phyloP scores from a whole-genome alignment of 768 basidiomycete species.

The Harrya chromipes region DNA sequence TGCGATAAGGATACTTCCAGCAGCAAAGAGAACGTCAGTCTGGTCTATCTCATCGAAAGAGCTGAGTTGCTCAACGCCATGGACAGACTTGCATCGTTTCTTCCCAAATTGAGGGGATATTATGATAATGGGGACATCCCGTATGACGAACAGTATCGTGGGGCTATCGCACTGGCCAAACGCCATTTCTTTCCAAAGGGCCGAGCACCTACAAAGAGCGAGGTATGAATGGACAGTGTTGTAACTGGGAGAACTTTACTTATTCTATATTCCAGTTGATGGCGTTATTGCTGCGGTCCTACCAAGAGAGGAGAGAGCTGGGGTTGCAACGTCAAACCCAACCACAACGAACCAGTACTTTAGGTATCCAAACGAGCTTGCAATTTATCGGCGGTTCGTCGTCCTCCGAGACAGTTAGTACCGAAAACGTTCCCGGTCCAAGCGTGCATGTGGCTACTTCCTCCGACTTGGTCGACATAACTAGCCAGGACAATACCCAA shows the following conservation, averaged over 20 bases:
- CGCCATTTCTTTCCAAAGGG: constrained; percentile 28
- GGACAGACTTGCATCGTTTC: constrained; percentile 24
- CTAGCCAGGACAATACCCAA: not conserved
- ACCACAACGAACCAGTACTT: constrained; percentile 9
- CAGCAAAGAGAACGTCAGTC: constrained; percentile 22
- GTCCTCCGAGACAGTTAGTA: not conserved
- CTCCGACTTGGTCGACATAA: not conserved
- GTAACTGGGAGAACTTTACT: not conserved
- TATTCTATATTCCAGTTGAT: constrained; percentile 17
- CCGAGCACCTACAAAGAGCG: constrained; percentile 22
- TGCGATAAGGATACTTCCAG: constrained; percentile 24
- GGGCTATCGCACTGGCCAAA: constrained; percentile 26
- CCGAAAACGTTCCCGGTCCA: not conserved
- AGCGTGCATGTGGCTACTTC: not conserved
- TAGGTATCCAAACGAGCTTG: constrained; percentile 23
- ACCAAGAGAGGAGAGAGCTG: constrained; percentile 21
- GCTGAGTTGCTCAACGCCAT: not conserved
- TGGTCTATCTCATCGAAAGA: not conserved
- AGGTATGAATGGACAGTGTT: constrained; percentile 11
- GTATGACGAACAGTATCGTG: constrained; percentile 26
- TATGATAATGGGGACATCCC: constrained; percentile 19
- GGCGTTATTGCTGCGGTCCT: constrained; percentile 21
- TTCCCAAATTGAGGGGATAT: constrained; percentile 29
- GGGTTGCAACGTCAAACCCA: not conserved
- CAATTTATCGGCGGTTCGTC: not conserved